Conservation (phyloP, 2,329 filamentous ascomycete genomes). For the Massarina eburnea region DNA sequence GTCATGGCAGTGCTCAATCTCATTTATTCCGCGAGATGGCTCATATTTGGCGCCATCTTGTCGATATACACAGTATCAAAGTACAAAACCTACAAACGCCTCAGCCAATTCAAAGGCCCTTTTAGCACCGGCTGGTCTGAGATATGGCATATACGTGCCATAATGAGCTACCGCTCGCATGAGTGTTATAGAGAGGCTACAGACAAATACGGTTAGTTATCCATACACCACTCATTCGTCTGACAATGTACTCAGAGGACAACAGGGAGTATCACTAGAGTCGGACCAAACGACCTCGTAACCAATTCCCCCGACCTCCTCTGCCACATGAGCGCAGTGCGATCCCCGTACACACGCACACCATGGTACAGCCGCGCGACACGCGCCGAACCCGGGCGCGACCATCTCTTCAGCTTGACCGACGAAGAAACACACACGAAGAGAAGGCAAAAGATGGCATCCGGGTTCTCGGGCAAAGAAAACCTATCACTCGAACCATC, state of each 20-base stretch:
- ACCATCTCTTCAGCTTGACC: conserved; percentile 55
- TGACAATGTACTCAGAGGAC: background rate
- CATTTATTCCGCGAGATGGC: background rate
- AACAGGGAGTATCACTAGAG: conserved; percentile 44
- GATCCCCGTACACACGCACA: conserved; percentile 43
- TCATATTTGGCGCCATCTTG: background rate
- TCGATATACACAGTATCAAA: background rate
- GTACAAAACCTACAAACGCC: background rate
- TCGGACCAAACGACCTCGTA: conserved; percentile 52
- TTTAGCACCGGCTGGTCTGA: conserved; percentile 26
- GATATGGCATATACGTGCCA: conserved; percentile 20
- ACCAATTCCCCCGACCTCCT: conserved; percentile 51
- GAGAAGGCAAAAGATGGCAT: conserved; percentile 49
- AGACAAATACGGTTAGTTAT: conserved; percentile 25
- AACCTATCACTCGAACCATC: conserved; percentile 52
- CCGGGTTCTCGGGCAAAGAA: conserved; percentile 56
- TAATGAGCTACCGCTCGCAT: conserved; percentile 18
- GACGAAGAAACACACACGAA: conserved; percentile 50
- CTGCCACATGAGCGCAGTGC: conserved; percentile 44
- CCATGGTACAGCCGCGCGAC: conserved; percentile 32
- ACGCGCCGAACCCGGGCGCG: conserved; percentile 52
- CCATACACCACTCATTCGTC: background rate
- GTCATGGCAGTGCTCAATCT: too few relatives aligned
- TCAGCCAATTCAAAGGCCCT: conserved; percentile 21
- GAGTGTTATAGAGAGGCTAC: conserved; percentile 21